Evolutionary conservation across 2,329 filamentous ascomycete species (phyloP).

Genomic region (Hypoxylon sp.): DNA sequence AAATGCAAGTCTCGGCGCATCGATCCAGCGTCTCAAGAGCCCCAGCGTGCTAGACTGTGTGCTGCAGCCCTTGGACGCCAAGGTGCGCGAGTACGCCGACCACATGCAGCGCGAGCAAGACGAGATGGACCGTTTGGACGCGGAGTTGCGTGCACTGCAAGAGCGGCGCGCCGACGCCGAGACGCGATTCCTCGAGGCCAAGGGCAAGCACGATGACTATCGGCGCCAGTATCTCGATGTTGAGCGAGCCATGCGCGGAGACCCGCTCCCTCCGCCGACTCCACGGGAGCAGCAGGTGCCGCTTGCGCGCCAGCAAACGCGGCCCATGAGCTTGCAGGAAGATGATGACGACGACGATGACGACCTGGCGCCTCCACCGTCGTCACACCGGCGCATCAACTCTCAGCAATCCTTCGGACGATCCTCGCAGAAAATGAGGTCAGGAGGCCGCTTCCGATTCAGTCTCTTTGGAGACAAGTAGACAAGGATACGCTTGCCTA

Average conservation of each 20-base stretch:
- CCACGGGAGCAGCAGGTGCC: conserved; percentile 41
- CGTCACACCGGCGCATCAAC: conserved; percentile 47
- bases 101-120: conserved; percentile 58
- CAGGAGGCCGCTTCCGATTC: conserved; percentile 50
- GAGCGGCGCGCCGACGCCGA: conserved; percentile 58
- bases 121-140: conserved; percentile 59
- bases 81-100: conserved; percentile 59
- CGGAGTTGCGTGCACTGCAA: conserved; percentile 57
- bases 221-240: conserved; percentile 58
- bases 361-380: conserved; percentile 39
- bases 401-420: conserved; percentile 52
- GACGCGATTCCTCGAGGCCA: conserved; percentile 58
- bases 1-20: conserved; percentile 34
- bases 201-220: conserved; percentile 60
- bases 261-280: conserved; percentile 47
- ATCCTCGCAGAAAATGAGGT: conserved; percentile 47
- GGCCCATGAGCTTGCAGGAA: conserved; percentile 46
- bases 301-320: conserved; percentile 34
- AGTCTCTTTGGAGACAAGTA: conserved; percentile 47
- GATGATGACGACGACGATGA: conserved; percentile 45
- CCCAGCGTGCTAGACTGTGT: conserved; percentile 59
- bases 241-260: conserved; percentile 57
- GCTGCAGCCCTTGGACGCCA: conserved; percentile 59
- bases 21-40: conserved; percentile 59
- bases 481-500: conserved; percentile 1